Percentiles rank a stretch among this genome's conserved stretches.
phyloP scores from a whole-genome alignment of 306 rosid genomes.

The Castanospermum australe region DNA sequence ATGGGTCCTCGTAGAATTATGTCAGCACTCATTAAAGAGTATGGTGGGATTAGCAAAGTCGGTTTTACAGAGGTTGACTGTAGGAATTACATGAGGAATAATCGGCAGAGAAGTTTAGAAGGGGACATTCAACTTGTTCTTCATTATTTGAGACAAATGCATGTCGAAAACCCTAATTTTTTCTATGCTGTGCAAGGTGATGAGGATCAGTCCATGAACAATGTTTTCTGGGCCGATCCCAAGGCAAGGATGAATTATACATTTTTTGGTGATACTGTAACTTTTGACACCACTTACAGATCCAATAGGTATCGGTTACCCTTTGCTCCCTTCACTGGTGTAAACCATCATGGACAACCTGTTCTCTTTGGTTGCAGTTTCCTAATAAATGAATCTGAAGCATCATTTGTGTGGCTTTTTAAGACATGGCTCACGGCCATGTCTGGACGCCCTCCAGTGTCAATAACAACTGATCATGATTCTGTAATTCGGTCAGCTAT shows the following conservation, averaged over 20 bases:
- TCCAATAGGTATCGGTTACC: slow-evolving; percentile 97
- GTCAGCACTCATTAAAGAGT: slow-evolving; percentile 95
- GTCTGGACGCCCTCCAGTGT: slow-evolving; percentile 84
- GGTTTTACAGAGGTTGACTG: slow-evolving; percentile 99
- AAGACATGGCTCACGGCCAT: slow-evolving; percentile 92
- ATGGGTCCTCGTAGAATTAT: slow-evolving; percentile 98
- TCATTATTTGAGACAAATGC: slow-evolving; percentile 90
- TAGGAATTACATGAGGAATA: slow-evolving; percentile 97
- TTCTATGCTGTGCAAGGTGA: slow-evolving; percentile 90
- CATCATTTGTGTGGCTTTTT: slow-evolving; percentile 90
- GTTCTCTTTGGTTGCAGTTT: slow-evolving; percentile 97
- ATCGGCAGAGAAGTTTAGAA: slow-evolving; percentile 86
- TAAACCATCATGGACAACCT: slow-evolving; percentile 96
- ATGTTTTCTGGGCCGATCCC: slow-evolving; percentile 95
- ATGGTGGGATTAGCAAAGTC: slow-evolving; percentile 95
- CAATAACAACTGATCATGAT: slow-evolving; percentile 94
- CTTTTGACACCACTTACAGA: slow-evolving; percentile 96
- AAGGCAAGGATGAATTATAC: slow-evolving; percentile 82
- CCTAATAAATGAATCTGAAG: slow-evolving; percentile 86
- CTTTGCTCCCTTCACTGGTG: slow-evolving; percentile 95
- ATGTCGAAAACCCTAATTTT: slow-evolving; percentile 72
- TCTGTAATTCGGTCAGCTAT: slow-evolving; percentile 77
- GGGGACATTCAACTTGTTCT: slow-evolving; percentile 88
- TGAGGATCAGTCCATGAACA: slow-evolving; percentile 67
- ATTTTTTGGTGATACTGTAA: slow-evolving; percentile 92